Conservation (phyloP, 106 monocot species). For the Allium fistulosum region DNA sequence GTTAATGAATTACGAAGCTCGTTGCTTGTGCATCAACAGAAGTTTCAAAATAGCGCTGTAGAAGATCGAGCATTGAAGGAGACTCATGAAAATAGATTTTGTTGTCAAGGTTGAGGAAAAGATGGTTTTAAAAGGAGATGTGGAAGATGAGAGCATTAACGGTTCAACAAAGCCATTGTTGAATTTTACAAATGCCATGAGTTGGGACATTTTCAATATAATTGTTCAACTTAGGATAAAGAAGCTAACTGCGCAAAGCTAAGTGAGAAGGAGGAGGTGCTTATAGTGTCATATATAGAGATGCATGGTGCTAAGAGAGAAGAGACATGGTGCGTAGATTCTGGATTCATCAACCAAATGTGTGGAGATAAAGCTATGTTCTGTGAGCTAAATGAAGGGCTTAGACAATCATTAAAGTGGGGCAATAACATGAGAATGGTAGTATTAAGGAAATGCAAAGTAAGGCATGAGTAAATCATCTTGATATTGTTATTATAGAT, state of each 20-base stretch:
- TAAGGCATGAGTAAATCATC: background rate
- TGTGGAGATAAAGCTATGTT: constrained; percentile 2
- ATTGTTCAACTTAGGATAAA: background rate
- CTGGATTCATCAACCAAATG: constrained; percentile 1
- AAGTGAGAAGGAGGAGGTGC: background rate
- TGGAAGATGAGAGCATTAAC: background rate
- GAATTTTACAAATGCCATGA: background rate
- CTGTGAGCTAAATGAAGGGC: constrained; percentile 1
- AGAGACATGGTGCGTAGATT: background rate
- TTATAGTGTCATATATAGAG: background rate
- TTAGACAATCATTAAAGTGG: background rate
- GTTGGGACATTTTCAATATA: background rate
- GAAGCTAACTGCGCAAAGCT: constrained; percentile 5
- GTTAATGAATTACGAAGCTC: background rate
- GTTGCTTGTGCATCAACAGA: background rate
- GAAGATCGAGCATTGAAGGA: background rate
- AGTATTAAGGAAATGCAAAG: constrained; percentile 1
- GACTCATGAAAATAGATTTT: background rate
- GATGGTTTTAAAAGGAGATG: background rate
- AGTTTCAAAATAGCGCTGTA: background rate
- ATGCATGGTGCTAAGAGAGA: background rate
- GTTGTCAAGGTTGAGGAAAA: background rate
- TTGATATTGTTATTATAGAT: background rate
- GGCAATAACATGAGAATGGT: background rate
- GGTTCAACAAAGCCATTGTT: constrained; percentile 1